Evolutionary conservation across 1,139 yeast genomes (phyloP).

Genomic region (Torulaspora pretoriensis): DNA sequence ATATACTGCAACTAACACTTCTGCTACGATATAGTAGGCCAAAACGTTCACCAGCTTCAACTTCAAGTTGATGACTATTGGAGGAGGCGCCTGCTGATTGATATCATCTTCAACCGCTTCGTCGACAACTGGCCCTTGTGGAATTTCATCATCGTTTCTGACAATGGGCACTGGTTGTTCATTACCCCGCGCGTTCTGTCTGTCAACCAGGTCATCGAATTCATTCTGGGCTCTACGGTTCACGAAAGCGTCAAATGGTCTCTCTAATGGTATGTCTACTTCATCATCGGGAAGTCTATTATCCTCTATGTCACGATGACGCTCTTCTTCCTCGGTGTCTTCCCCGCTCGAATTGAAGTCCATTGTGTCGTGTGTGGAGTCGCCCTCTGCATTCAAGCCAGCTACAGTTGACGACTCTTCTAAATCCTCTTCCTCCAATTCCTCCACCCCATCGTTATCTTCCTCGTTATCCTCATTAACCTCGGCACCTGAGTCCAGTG

Average conservation of each 20-base stretch:
- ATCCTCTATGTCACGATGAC: constrained; percentile 11
- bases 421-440: constrained; percentile 21
- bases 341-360: constrained; percentile 9
- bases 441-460: constrained; percentile 14
- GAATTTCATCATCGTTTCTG: constrained; percentile 6
- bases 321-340: constrained; percentile 15
- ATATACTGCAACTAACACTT: constrained; percentile 43
- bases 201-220: constrained; percentile 23
- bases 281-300: constrained; percentile 13
- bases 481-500: constrained; percentile 1
- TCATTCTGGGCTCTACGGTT: constrained; percentile 23
- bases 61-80: constrained; percentile 27
- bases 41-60: constrained; percentile 24
- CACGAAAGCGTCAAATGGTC: constrained; percentile 14
- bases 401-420: constrained; percentile 11
- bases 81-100: constrained; percentile 19
- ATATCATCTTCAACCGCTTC: constrained; percentile 16
- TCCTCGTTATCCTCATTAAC: constrained; percentile 9
- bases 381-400: not conserved
- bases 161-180: constrained; percentile 11
- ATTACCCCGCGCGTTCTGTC: constrained; percentile 12
- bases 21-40: constrained; percentile 38
- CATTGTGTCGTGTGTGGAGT: not conserved
- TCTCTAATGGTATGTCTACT: constrained; percentile 8
- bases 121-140: constrained; percentile 10